Percentiles rank a stretch among this genome's conserved stretches.
Evolutionary conservation across 805 yeast species (phyloP).

Genomic region (Monosporozyma unispora): DNA sequence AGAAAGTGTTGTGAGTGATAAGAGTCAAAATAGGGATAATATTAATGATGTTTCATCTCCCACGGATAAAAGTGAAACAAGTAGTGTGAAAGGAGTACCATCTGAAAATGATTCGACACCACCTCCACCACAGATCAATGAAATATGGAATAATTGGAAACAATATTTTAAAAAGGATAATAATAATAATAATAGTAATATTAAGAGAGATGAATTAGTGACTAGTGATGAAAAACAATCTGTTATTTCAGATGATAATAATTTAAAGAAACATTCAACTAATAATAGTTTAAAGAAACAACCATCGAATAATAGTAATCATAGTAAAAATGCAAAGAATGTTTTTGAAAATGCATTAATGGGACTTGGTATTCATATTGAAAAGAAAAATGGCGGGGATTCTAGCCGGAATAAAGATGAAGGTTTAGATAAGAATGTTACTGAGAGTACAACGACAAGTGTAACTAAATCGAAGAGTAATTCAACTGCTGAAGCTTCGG

Average conservation of each 20-base stretch:
- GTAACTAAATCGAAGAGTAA: not conserved
- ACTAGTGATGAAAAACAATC: not conserved
- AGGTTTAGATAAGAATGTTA: not conserved
- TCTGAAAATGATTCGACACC: not conserved
- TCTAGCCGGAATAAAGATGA: not conserved
- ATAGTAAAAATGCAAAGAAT: conserved; percentile 7
- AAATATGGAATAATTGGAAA: conserved; percentile 21
- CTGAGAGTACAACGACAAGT: not conserved
- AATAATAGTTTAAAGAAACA: conserved; percentile 2
- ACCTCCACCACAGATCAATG: conserved; percentile 5
- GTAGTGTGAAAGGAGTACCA: not conserved
- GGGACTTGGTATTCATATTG: conserved; percentile 17
- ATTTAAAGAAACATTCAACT: not conserved
- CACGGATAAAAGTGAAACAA: not conserved
- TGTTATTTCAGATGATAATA: not conserved
- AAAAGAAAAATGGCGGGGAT: not conserved
- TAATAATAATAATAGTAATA: no score
- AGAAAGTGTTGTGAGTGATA: conserved; percentile 2
- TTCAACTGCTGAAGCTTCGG: not conserved
- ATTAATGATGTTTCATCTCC: not conserved
- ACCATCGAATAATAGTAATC: conserved; percentile 1
- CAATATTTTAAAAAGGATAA: conserved; percentile 19
- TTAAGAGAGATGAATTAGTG: conserved; percentile 2
- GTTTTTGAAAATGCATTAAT: conserved; percentile 19
- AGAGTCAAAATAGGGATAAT: conserved; percentile 1